Percentiles rank a stretch among this genome's conserved stretches.
Evolutionary conservation across 2,329 filamentous ascomycete species (phyloP).

Genomic region (Paraphaeosphaeria sporulosa): DNA sequence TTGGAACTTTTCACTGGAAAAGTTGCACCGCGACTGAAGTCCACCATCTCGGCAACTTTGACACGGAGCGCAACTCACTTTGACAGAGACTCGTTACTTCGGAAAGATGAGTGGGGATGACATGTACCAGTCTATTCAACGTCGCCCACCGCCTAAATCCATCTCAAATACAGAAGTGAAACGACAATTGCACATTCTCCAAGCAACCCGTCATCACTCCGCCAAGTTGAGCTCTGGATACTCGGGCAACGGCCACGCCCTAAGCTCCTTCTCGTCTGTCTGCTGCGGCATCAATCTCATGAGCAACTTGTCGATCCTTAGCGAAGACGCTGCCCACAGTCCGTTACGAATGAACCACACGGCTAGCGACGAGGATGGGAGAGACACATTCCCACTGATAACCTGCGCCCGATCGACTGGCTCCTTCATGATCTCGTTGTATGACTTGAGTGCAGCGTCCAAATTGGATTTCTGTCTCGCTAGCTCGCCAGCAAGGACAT

Average conservation of each 20-base stretch:
- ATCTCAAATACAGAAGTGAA: neutral
- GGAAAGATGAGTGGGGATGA: neutral
- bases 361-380: slow-evolving; percentile 42
- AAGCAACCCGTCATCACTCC: neutral
- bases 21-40: too few relatives aligned
- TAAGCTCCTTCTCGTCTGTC: slow-evolving; percentile 24
- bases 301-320: slow-evolving; percentile 47
- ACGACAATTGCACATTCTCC: neutral
- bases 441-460: slow-evolving; percentile 28
- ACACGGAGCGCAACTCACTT: too few relatives aligned
- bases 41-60: too few relatives aligned
- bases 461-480: slow-evolving; percentile 21
- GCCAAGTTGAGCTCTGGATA: slow-evolving; percentile 37
- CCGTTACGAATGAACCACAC: slow-evolving; percentile 44
- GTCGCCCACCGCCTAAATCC: neutral
- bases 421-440: slow-evolving; percentile 27
- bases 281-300: slow-evolving; percentile 41
- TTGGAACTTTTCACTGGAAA: too few relatives aligned
- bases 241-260: slow-evolving; percentile 50
- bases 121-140: neutral
- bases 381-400: slow-evolving; percentile 13
- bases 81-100: neutral
- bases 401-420: slow-evolving; percentile 31
- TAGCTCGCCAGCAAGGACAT: slow-evolving; percentile 46
- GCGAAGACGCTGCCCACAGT: slow-evolving; percentile 37